A percentile compares a stretch with the other conserved stretches of the same genome.
Evolutionary conservation across 768 basidiomycete genomes (phyloP).

Genomic region (Rhizopogon rudus): DNA sequence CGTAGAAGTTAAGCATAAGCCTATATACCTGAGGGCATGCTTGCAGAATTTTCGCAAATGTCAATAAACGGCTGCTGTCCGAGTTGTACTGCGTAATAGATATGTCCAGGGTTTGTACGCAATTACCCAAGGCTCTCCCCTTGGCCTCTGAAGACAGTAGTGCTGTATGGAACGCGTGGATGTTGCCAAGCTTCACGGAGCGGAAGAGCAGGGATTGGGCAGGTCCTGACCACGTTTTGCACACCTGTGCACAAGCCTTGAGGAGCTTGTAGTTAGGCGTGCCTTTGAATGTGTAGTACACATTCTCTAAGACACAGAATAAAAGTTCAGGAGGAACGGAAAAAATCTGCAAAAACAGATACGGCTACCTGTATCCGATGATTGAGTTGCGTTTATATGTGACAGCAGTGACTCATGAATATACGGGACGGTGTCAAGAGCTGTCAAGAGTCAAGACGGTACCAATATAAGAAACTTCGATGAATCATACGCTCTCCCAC

Average conservation of each 20-base stretch:
- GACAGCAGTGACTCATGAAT: too few relatives aligned
- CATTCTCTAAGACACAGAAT: constrained; percentile 15
- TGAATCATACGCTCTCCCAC: too few relatives aligned
- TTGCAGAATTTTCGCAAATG: constrained; percentile 14
- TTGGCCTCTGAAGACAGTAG: constrained; percentile 10
- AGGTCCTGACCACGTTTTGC: constrained; percentile 21
- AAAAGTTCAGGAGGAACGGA: constrained; percentile 18
- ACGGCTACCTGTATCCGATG: too few relatives aligned
- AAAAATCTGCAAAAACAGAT: constrained; percentile 4
- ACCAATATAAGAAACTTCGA: too few relatives aligned
- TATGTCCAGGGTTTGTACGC: constrained; percentile 19
- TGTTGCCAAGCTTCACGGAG: background rate
- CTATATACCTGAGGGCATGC: constrained; percentile 30
- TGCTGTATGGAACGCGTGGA: constrained; percentile 10
- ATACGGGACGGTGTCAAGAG: too few relatives aligned
- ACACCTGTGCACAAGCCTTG: constrained; percentile 20
- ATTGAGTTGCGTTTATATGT: too few relatives aligned
- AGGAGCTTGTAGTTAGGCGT: constrained; percentile 18
- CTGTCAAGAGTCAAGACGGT: too few relatives aligned
- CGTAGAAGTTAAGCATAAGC: constrained; percentile 19
- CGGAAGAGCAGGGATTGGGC: constrained; percentile 26
- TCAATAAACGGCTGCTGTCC: too few relatives aligned
- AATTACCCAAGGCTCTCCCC: constrained; percentile 10
- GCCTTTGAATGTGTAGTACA: constrained; percentile 14
- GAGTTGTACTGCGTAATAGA: constrained; percentile 6